Conservation (phyloP, 371 early-diverging fungal species). For the Mucor plumbeus region DNA sequence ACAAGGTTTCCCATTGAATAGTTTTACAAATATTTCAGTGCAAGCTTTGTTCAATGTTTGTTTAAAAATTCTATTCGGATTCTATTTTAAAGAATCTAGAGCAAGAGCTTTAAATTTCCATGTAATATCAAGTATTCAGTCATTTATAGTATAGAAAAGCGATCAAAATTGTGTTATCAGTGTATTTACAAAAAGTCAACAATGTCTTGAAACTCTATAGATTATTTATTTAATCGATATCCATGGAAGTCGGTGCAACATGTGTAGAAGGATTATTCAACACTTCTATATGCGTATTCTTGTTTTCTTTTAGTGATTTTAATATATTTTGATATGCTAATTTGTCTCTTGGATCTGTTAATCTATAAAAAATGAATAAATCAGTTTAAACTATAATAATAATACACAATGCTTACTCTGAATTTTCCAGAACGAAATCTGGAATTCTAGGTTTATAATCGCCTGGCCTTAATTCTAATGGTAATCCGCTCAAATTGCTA, state of each 20-base stretch:
- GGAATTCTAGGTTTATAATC: constrained; percentile 31
- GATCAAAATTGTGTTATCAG: background rate
- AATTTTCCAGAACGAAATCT: constrained; percentile 25
- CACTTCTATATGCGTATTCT: constrained; percentile 9
- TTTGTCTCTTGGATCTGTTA: constrained; percentile 24
- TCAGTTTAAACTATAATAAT: background rate
- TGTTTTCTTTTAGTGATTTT: background rate
- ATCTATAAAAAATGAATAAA: background rate
- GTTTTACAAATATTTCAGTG: background rate
- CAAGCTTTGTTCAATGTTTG: background rate
- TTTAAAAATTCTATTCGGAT: background rate
- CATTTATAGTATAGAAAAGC: background rate
- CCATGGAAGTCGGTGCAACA: constrained; percentile 19
- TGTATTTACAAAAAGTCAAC: background rate
- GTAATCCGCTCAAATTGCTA: constrained; percentile 18
- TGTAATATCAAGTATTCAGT: background rate
- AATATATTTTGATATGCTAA: constrained; percentile 12
- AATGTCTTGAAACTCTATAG: background rate
- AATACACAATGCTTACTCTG: constrained; percentile 9
- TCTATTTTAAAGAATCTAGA: background rate
- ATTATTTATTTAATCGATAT: constrained; percentile 12
- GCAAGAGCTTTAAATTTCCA: background rate
- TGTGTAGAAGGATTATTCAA: constrained; percentile 11
- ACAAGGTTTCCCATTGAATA: background rate
- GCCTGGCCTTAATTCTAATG: constrained; percentile 27